A percentile compares a stretch with the other conserved stretches of the same genome.
phyloP scores from a whole-genome alignment of 1,284 basidiomycete genomes.

The Ganoderma lucidum region DNA sequence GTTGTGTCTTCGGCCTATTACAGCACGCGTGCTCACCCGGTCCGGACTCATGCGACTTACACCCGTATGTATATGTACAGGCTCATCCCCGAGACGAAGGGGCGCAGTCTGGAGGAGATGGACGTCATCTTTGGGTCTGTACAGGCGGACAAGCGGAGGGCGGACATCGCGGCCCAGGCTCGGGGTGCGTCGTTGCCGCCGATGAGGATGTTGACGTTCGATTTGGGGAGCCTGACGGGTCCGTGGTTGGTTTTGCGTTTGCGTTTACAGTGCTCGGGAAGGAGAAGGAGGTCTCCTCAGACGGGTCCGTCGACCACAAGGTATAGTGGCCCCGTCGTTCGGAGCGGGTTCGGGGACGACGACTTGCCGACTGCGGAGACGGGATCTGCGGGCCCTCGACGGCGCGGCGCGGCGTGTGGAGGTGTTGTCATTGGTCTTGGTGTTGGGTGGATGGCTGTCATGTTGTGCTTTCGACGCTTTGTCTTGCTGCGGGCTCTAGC shows the following conservation, averaged over 20 bases:
- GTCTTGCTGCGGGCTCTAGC: not conserved
- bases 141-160: slow-evolving; percentile 61
- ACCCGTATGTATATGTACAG: slow-evolving; percentile 47
- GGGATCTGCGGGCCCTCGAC: not conserved
- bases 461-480: slow-evolving; percentile 1
- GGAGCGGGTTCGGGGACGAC: not conserved
- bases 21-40: not conserved
- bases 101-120: slow-evolving; percentile 80
- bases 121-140: slow-evolving; percentile 82
- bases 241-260: slow-evolving; percentile 7
- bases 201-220: not conserved
- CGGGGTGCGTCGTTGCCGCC: slow-evolving; percentile 41
- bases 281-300: slow-evolving; percentile 19
- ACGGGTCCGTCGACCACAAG: slow-evolving; percentile 6
- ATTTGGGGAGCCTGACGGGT: too few species aligned
- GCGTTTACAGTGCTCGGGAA: slow-evolving; percentile 28
- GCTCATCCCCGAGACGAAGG: slow-evolving; percentile 79
- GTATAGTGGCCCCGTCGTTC: not conserved
- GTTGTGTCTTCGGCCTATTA: not conserved
- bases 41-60: too few species aligned
- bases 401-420: not conserved
- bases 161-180: slow-evolving; percentile 58
- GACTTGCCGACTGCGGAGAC: not conserved
- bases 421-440: not conserved
- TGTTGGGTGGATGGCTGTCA: not conserved